Base-by-base conservation (phyloP, 2,329 filamentous ascomycete species). In the Trichocomaceae sp. region DNA sequence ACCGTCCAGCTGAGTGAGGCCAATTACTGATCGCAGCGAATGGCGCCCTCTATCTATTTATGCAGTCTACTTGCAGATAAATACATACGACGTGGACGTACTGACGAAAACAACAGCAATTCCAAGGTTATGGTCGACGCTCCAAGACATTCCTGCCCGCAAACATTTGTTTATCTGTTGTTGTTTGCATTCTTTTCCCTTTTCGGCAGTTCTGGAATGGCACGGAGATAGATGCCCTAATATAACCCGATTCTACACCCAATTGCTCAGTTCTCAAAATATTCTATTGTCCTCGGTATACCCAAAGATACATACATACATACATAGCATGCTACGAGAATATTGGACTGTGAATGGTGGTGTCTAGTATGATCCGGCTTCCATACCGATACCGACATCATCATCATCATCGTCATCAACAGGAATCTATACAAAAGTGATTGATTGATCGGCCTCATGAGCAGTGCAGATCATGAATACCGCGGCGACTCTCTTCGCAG, bases 401-500 rank as follows among this genome's bases (percentile, higher is more conserved):
- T n/a, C n/a, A n/a, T n/a, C n/a, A n/a, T n/a, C n/a, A n/a, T 29
- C 8, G 8, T 10, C n/a, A n/a, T 29, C 26, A 29, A 29, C 26
- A 29, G 26, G 5, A 29, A 26, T 26, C 7, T 26, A 26, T 26
- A 26, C 23, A 29, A 19, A 13, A 7, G 19, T 35, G 23, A 13
- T 39, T n/a, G 5, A n/a, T n/a, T 12, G 23, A 53, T n/a, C n/a
- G 17, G 9, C 17, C 45, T 17, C 8, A 56, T 47, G 50, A 20
- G 49, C 45, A 45, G 35, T 20, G 26, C 46, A 46, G 33, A 54
- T 22, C 5, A 58, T 65, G 55, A 62, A 61, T n/a, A 66, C 64
- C 20, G 63, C 67, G 49, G 67, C 68, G 60, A 68, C 66, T 50
- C 60, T 71, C 50, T 72, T 71, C 58, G 65, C 66, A 44, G 66